Evolutionary conservation across 2,329 filamentous ascomycete genomes (phyloP), one percentile per base, ranked within the genome.

Genomic region (Colletotrichum orchidophilum): DNA sequence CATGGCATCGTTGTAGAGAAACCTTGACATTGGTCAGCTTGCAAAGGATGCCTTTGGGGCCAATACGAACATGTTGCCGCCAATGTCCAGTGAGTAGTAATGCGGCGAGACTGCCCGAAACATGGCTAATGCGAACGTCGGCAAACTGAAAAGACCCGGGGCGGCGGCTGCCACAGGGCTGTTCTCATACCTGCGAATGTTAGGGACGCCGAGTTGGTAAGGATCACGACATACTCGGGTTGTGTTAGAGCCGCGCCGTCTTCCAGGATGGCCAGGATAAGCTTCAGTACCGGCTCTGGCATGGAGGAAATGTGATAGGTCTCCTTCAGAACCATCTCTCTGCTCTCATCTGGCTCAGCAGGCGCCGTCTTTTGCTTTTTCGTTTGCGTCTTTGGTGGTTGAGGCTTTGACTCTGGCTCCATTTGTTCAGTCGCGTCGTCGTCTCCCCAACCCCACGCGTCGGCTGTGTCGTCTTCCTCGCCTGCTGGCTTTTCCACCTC

Each of bases 221-320:
- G 15, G 15, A 24, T 13, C 3, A 15, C n/a, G n/a, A 79, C 82
- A 77, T 81, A 84, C 85, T 82, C 79, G 74, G 88, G 81, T 50
- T 85, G 77, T 27, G 89, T 89, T 57, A 96, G 82, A 1, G 84
- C 85, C 11, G 88, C 87, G 1, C 86, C 90, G 74, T 93, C 91
- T 71, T 91, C 87, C 72, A 88, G 79, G 31, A 92, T 86, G 13
- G 84, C 77, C 26, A 85, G 83, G 63, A 96, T 90, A 31, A 94
- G 86, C 21, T 89, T 86, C 24, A 95, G 85, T 13, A 98, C 90
- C 4, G 91, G 89, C 72, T 94, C 92, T 0, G 96, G 96, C 79
- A 98, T 92, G 2, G 93, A 93, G 0, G 96, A 98, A 62, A 97
- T 93, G 70, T 91, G 93, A 80, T 97, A 99, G 1, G 88, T 93